Percentiles rank a stretch among this genome's conserved stretches.
These are phyloP conservation scores for Auriscalpium vulgare DNA, from an alignment of 768 basidiomycete genomes.

Conservation along the genomic window DNA sequence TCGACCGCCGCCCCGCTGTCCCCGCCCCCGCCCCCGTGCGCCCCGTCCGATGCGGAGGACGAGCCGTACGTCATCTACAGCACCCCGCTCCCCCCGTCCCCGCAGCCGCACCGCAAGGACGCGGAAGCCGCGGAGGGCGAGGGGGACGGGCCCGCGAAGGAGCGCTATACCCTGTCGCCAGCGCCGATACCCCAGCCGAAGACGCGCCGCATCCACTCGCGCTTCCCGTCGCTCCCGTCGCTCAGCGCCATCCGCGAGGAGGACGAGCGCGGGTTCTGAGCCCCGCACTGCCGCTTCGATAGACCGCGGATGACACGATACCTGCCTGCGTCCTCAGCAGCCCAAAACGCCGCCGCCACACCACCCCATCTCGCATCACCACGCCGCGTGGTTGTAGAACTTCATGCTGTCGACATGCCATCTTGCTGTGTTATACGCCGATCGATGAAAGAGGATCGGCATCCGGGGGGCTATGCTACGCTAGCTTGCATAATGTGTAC, in stretches of 20 bases:
- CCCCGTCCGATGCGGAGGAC: constrained; percentile 6
- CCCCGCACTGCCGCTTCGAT: no score
- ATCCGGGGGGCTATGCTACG: not conserved
- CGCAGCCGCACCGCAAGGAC: not conserved
- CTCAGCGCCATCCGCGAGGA: constrained; percentile 16
- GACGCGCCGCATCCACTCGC: constrained; percentile 11
- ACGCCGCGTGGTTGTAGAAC: no score
- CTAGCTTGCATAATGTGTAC: no score
- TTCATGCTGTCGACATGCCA: not conserved
- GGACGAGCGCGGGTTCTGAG: constrained; percentile 6
- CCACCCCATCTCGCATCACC: no score
- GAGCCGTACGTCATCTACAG: constrained; percentile 17
- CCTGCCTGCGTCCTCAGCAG: no score
- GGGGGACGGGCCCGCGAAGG: constrained; percentile 1
- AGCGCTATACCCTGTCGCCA: not conserved
- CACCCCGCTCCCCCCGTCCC: constrained; percentile 7
- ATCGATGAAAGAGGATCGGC: not conserved
- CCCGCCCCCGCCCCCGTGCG: not conserved
- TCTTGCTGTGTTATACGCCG: not conserved
- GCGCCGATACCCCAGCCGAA: constrained; percentile 6
- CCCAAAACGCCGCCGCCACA: no score
- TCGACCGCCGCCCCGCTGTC: constrained; percentile 2
- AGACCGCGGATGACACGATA: no score
- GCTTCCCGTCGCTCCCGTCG: constrained; percentile 13
- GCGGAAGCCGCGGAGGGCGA: not conserved